Evolutionary conservation across 495 filamentous ascomycete species (phyloP).

Genomic region (Aspergillus avenaceus): DNA sequence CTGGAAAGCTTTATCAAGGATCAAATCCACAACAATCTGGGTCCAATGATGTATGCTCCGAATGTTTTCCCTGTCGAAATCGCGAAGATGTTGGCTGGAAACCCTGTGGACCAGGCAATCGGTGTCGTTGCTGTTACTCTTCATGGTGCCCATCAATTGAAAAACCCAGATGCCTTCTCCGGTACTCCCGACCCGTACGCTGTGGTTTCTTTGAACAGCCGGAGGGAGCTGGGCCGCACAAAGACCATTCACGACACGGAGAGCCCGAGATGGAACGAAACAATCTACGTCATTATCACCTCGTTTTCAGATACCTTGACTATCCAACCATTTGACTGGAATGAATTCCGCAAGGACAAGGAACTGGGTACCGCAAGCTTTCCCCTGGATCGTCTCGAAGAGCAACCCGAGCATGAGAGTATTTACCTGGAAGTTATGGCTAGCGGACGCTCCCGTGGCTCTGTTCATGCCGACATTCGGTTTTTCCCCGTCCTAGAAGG

Average conservation of each 20-base stretch:
- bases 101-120: slow-evolving; percentile 90
- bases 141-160: slow-evolving; percentile 84
- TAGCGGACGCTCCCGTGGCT: slow-evolving; percentile 79
- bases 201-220: slow-evolving; percentile 78
- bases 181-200: slow-evolving; percentile 93
- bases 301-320: slow-evolving; percentile 83
- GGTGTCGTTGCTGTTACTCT: slow-evolving; percentile 89
- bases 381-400: slow-evolving; percentile 72
- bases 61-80: slow-evolving; percentile 98
- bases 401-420: slow-evolving; percentile 75
- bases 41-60: slow-evolving; percentile 94
- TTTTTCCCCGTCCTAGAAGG: slow-evolving; percentile 93
- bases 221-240: slow-evolving; percentile 76
- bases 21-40: slow-evolving; percentile 86
- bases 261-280: slow-evolving; percentile 94
- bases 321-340: slow-evolving; percentile 83
- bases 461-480: slow-evolving; percentile 74
- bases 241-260: slow-evolving; percentile 81
- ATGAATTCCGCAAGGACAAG: slow-evolving; percentile 94
- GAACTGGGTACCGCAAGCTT: slow-evolving; percentile 86
- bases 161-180: slow-evolving; percentile 90
- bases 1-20: slow-evolving; percentile 91
- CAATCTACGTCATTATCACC: slow-evolving; percentile 88
- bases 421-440: slow-evolving; percentile 75
- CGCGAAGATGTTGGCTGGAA: slow-evolving; percentile 97